These are phyloP conservation scores for Debaryomycetaceae sp. DNA, from an alignment of 1,139 yeast species.

Conservation along the genomic window DNA sequence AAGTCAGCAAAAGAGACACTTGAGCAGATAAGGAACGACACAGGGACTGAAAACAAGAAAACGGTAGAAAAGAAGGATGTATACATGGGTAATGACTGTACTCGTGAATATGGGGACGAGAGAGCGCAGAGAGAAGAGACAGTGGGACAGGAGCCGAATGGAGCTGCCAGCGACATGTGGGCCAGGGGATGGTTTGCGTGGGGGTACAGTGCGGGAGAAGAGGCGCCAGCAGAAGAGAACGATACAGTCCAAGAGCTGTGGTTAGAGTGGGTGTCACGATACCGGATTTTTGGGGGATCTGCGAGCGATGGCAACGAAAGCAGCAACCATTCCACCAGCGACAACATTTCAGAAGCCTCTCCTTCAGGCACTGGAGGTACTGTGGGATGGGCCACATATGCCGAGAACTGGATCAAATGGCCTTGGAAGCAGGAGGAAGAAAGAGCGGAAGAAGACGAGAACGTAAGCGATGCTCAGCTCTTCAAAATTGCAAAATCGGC, in stretches of 20 bases:
- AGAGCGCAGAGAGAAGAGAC: not conserved
- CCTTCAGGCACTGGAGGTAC: not conserved
- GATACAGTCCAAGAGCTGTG: not conserved
- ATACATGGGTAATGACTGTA: not conserved
- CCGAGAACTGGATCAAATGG: conserved; percentile 24
- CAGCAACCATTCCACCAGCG: not conserved
- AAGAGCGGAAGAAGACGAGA: conserved; percentile 16
- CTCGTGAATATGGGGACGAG: not conserved
- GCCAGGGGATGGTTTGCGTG: not conserved
- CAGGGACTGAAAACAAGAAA: not conserved
- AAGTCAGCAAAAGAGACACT: not conserved
- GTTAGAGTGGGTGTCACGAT: not conserved
- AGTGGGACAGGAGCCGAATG: not conserved
- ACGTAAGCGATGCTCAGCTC: conserved; percentile 21
- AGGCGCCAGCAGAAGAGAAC: not conserved
- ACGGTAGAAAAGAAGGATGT: not conserved
- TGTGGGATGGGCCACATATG: not conserved
- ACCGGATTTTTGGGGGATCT: not conserved
- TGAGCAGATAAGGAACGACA: not conserved
- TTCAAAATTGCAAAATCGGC: conserved; percentile 34
- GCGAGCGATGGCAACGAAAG: not conserved
- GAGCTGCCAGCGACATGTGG: not conserved
- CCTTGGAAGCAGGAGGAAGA: conserved; percentile 14
- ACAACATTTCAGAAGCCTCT: not conserved
- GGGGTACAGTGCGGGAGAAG: not conserved